Base-by-base conservation (phyloP, 768 basidiomycete species). In the Fomitopsis serialis region DNA sequence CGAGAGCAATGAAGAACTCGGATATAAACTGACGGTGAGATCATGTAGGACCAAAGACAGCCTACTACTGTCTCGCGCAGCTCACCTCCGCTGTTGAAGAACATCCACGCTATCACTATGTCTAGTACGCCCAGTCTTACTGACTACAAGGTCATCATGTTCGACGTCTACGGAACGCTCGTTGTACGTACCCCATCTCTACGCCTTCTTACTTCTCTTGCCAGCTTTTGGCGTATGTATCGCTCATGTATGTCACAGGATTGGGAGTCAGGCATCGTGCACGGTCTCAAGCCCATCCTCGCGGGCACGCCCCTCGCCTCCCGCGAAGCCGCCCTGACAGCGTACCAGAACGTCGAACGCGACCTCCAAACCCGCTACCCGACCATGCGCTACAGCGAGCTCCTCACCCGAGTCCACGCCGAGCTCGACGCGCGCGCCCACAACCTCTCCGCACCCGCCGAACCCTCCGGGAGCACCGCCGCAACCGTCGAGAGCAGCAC, bases 101-200 rank as follows among this genome's bases (percentile, higher is more conserved):
- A 84, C 63, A 80, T 84, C 83, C 84, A 84, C 52, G 35, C 51
- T 43, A 19, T 40, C 27, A 19, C n/a, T 35, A n/a, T n/a, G n/a
- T n/a, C n/a, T 42, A n/a, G 44, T 45, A 23, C 22, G 19, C 23
- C 32, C 4, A 52, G 45, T 27, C 42, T 69, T 36, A 50, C 63
- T 2, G 59, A 67, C 43, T 67, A 60, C 65, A 74, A 72, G 54
- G 77, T 76, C 22, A 75, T 90, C 42, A 71, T 88, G 45, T 87
- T 88, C 63, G 89, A 92, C 58, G 84, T 87, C 55, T 90, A 89
- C 57, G 88, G 84, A 3, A 91, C 89, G 0, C 78, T 90, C 47
- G 69, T 80, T 42, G 82, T 82, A 65, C 48, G 74, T 65, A 9
- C 44, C 25, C 3, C 3, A 40, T 19, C 13, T 11, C 17, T 11